Evolutionary conservation across 768 basidiomycete species (phyloP).

Genomic region (Gautieria morchelliformis): DNA sequence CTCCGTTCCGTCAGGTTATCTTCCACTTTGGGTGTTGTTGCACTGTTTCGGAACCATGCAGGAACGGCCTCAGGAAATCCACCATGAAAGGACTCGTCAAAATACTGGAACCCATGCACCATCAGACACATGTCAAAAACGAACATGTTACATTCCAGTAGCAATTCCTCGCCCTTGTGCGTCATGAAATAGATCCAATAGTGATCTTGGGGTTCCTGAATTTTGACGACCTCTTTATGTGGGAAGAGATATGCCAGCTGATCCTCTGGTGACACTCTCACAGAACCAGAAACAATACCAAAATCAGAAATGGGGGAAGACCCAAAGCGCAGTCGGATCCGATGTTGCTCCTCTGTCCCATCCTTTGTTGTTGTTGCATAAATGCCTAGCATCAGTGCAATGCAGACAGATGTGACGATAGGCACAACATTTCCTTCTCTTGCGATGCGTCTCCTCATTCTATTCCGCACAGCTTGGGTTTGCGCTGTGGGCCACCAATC

Average conservation of each 20-base stretch:
- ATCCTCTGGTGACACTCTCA: slow-evolving; percentile 26
- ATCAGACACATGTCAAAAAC: slow-evolving; percentile 33
- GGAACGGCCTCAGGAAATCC: slow-evolving; percentile 5
- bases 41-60: slow-evolving; percentile 10
- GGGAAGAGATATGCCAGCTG: slow-evolving; percentile 25
- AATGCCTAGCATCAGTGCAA: slow-evolving; percentile 30
- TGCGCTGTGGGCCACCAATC: slow-evolving; percentile 30
- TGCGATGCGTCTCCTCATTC: slow-evolving; percentile 18
- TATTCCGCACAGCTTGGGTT: slow-evolving; percentile 16
- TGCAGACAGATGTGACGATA: slow-evolving; percentile 21
- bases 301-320: slow-evolving; percentile 36
- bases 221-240: slow-evolving; percentile 17
- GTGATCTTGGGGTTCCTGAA: slow-evolving; percentile 35
- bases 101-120: slow-evolving; percentile 14
- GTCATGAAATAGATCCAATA: slow-evolving; percentile 44
- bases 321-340: slow-evolving; percentile 28
- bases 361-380: slow-evolving; percentile 25
- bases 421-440: slow-evolving; percentile 26
- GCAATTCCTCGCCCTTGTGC: slow-evolving; percentile 29
- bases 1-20: background rate
- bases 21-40: background rate
- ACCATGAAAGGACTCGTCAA: slow-evolving; percentile 7
- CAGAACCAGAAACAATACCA: slow-evolving; percentile 31
- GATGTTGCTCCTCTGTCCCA: slow-evolving; percentile 4
- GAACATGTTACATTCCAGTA: slow-evolving; percentile 33